Base-by-base conservation (phyloP, 345 rosid genomes). In the Populus alba region DNA sequence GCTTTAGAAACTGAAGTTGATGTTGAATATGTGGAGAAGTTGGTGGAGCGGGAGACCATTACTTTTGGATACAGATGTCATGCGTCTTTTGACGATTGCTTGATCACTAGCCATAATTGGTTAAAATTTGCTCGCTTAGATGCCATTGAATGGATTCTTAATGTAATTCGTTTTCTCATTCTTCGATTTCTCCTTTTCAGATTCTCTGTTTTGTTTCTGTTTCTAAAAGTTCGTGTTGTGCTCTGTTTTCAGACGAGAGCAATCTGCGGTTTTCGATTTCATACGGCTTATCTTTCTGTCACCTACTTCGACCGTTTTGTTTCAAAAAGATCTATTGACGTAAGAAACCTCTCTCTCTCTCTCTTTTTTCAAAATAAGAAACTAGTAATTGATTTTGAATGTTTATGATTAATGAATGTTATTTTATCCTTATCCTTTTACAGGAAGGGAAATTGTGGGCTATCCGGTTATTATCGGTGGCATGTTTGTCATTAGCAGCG, bases 381-480 rank as follows among this genome's bases (percentile, higher is more conserved):
- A 13, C 51, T 47, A 3, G 18, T 39, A 62, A 22, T 53, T 43
- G 1, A 16, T 71, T 61, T 16, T n/a, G 27, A 33, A 12, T 75
- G 77, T 8, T 73, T 38, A 41, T 9, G 72, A n/a, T 79, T 65
- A 11, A 49, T 75, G 51, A 29, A 37, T 68, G 55, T 68, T 39
- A 11, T 55, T 81, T 73, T 20, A 41, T 70, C 20, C 9, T 73
- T 20, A 41, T 70, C 20, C 9, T 45, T 59, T 23, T 17, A 45
- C 76, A 95, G 97, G 91, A 83, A 38, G 94, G 89, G 82, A 87
- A 93, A 77, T 18, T 85, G 70, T 93, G 94, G 97, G 93, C 94
- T 51, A 75, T 92, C 74, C 83, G 91, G 70, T 85, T 95, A 80
- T 76, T 93, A 72, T 85, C 97, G 2, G 86, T 92, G 76, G 94